phyloP scores from a whole-genome alignment of 441 rosid species.

The Pelargonium citronellum region DNA sequence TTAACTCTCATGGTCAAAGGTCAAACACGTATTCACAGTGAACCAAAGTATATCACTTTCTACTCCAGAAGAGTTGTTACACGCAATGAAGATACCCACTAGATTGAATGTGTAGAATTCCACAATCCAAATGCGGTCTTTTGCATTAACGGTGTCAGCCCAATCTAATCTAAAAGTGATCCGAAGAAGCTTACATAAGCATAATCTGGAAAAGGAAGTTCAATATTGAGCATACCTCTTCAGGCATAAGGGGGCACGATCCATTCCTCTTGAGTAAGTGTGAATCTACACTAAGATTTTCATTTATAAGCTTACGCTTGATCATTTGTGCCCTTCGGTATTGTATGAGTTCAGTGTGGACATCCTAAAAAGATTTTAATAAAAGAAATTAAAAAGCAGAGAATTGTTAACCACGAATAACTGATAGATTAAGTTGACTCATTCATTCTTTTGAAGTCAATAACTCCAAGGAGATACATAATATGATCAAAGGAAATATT shows the following conservation, averaged over 20 bases:
- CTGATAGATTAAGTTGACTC: background rate
- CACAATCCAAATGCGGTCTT: conserved; percentile 4
- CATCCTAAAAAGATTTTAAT: conserved; percentile 44
- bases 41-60: background rate
- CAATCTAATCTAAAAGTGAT: conserved; percentile 7
- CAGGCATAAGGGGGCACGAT: conserved; percentile 95
- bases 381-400: conserved; percentile 23
- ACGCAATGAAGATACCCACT: background rate
- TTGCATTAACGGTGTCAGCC: background rate
- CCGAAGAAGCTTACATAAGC: background rate
- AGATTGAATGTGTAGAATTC: background rate
- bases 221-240: conserved; percentile 57
- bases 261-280: conserved; percentile 68
- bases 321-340: conserved; percentile 86
- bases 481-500: background rate
- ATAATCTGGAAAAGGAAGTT: conserved; percentile 11
- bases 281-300: conserved; percentile 54
- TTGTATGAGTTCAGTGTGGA: conserved; percentile 89
- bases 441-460: conserved; percentile 11
- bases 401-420: conserved; percentile 24
- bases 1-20: background rate
- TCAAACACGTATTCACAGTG: background rate
- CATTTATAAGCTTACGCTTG: conserved; percentile 61
- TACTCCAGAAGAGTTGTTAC: background rate
- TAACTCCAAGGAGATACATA: conserved; percentile 7